phyloP scores from a whole-genome alignment of 1,284 basidiomycete genomes.

The Pseudozyma sp. region DNA sequence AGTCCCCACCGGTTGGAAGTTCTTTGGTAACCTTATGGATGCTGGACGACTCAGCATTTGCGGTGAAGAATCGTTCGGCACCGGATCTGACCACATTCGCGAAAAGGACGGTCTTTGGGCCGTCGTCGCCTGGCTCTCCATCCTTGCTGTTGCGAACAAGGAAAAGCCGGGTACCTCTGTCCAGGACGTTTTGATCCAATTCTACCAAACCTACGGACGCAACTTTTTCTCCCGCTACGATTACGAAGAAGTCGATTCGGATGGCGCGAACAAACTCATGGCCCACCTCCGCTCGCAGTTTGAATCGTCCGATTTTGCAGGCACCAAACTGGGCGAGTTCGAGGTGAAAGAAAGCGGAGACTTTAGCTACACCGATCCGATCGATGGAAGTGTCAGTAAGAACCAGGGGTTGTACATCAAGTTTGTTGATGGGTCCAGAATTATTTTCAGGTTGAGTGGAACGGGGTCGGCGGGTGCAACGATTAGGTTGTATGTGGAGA shows the following conservation, averaged over 20 bases:
- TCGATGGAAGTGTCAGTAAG: constrained; percentile 89
- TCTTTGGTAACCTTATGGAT: constrained; percentile 99
- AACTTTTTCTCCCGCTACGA: constrained; percentile 98
- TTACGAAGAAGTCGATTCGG: constrained; percentile 96
- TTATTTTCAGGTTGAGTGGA: constrained; percentile 94
- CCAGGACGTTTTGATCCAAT: constrained; percentile 75
- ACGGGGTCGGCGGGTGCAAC: constrained; percentile 97
- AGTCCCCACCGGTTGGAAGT: constrained; percentile 99
- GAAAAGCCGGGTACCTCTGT: constrained; percentile 70
- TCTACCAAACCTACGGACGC: constrained; percentile 93
- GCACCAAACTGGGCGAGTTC: constrained; percentile 75
- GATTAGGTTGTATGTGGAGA: constrained; percentile 71
- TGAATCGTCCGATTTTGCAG: constrained; percentile 73
- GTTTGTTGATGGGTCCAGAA: constrained; percentile 89
- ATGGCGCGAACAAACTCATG: constrained; percentile 88
- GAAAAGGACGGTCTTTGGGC: constrained; percentile 99
- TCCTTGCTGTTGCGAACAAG: constrained; percentile 91
- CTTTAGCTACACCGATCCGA: constrained; percentile 97
- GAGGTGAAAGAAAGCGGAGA: constrained; percentile 82
- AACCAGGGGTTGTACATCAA: constrained; percentile 95
- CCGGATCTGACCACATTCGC: constrained; percentile 98
- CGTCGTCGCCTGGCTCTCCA: constrained; percentile 95
- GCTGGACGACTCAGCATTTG: constrained; percentile 96
- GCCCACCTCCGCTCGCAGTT: constrained; percentile 81
- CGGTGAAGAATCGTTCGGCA: constrained; percentile 98